phyloP scores from a whole-genome alignment of 148 eudicot species.

The Rheum nobile region DNA sequence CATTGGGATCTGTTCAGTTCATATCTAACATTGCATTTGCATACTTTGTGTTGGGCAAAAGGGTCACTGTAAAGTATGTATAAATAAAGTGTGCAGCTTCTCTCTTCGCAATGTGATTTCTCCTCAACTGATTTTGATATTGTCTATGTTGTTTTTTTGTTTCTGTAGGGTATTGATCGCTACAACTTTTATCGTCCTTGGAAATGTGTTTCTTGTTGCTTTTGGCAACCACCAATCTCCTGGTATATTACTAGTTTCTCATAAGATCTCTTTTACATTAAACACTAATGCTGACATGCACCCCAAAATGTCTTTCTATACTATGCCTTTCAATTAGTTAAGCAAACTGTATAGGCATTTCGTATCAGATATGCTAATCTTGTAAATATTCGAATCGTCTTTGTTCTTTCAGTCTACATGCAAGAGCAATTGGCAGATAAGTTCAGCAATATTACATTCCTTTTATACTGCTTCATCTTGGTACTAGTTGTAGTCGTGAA shows the following conservation, averaged over 20 bases:
- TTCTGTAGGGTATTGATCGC: constrained; percentile 71
- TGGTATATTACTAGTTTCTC: constrained; percentile 33
- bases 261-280: neutral
- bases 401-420: constrained; percentile 58
- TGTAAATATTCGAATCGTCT: neutral
- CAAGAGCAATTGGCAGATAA: constrained; percentile 90
- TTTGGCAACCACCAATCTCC: constrained; percentile 98
- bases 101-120: neutral
- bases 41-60: constrained; percentile 68
- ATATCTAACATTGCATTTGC: constrained; percentile 92
- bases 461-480: constrained; percentile 73
- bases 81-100: constrained; percentile 7
- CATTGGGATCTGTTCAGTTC: constrained; percentile 90
- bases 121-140: neutral
- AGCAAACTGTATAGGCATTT: neutral
- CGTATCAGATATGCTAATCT: neutral
- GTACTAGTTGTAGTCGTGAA: constrained; percentile 55
- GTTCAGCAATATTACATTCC: constrained; percentile 69
- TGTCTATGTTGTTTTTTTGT: neutral
- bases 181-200: constrained; percentile 82
- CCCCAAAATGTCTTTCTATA: neutral
- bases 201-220: constrained; percentile 90
- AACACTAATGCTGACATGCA: neutral
- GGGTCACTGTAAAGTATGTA: constrained; percentile 72
- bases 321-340: neutral